Percentiles rank a stretch among this genome's conserved stretches.
These are phyloP conservation scores for Colletotrichum sojae DNA, from an alignment of 2,329 filamentous ascomycete genomes.

Conservation along the genomic window DNA sequence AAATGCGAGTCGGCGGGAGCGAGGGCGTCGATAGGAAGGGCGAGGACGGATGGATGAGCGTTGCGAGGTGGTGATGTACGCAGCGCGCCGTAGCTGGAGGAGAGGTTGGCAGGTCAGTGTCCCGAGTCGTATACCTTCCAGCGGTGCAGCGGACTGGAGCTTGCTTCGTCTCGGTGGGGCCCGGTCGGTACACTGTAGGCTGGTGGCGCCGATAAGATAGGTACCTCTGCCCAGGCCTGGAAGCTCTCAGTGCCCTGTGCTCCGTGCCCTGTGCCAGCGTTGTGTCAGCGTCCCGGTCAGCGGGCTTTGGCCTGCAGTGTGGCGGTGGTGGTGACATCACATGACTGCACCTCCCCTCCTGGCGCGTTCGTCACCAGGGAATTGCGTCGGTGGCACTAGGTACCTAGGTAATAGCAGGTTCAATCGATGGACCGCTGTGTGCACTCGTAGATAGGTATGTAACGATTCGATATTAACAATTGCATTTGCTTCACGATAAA, in stretches of 20 bases:
- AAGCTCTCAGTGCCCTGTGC: constrained; percentile 31
- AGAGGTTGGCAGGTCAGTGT: constrained; percentile 52
- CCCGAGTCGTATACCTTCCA: constrained; percentile 13
- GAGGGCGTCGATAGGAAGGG: constrained; percentile 36
- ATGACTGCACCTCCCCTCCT: constrained; percentile 49
- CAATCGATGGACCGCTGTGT: too few species aligned
- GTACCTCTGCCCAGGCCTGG: constrained; percentile 20
- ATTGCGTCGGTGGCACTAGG: too few species aligned
- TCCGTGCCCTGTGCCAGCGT: constrained; percentile 1
- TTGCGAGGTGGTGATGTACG: constrained; percentile 34
- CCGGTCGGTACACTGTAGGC: constrained; percentile 41
- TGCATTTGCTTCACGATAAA: background rate
- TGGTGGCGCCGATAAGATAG: constrained; percentile 42
- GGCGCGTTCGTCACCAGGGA: too few species aligned
- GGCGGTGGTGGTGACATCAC: constrained; percentile 52
- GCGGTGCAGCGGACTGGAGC: constrained; percentile 51
- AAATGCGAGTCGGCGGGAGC: constrained; percentile 38
- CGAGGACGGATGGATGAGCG: constrained; percentile 35
- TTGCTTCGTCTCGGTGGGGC: constrained; percentile 56
- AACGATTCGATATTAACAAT: too few species aligned
- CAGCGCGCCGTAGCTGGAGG: constrained; percentile 42
- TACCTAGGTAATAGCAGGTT: too few species aligned
- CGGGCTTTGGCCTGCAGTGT: constrained; percentile 22
- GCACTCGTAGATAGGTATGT: too few species aligned
- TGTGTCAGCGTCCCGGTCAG: constrained; percentile 22